Evolutionary conservation across 1,284 basidiomycete genomes (phyloP), one percentile per base, ranked within the genome.

Genomic region (Tremellales sp.): DNA sequence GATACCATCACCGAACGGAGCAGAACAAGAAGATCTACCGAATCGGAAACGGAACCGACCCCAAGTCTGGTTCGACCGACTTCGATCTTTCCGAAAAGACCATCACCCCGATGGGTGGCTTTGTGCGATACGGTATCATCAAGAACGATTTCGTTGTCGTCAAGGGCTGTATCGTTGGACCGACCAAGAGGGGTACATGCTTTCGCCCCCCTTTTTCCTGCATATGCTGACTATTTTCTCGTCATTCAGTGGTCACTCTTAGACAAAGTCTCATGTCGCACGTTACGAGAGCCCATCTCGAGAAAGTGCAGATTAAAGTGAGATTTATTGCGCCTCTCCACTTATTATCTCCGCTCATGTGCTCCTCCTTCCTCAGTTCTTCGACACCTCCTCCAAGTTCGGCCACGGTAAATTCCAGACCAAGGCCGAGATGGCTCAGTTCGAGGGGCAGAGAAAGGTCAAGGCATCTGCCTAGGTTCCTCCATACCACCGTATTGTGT

Each of bases 11-110:
- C 79, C 90, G 94, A 74, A 97, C 93, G 48, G 87, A 90, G 76
- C 80, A 93, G 69, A 97, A 97, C 85, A 95, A 97, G 83, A 97
- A 97, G 81, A 85, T 95, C 75, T 98, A 97, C 84, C 88, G 95
- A 62, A 84, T 99, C 63, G 89, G 87, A 61, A 79, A 83, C 64
- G 93, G 85, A 60, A 66, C 76, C 39, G 88, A 94, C 68, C 81
- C 84, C 37, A 79, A 74, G 56, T 97, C 93, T 60, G 95, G 91
- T 31, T 85, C 92, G 48, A 98, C 95, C 41, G 92, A 94, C 60
- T 84, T 85, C 55, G 92, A 97, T 73, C 81, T 90, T 67, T 93
- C 90, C 65, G 83, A 87, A 79, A 98, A 98, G 81, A 63, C 78
- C 55, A 97, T 99, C 77, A 99, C 90, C 57, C 95, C 95, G 47